Percentiles rank a stretch among this genome's conserved stretches.
Evolutionary conservation across 495 filamentous ascomycete genomes (phyloP).

Genomic region (Penicillium longicatenatum): DNA sequence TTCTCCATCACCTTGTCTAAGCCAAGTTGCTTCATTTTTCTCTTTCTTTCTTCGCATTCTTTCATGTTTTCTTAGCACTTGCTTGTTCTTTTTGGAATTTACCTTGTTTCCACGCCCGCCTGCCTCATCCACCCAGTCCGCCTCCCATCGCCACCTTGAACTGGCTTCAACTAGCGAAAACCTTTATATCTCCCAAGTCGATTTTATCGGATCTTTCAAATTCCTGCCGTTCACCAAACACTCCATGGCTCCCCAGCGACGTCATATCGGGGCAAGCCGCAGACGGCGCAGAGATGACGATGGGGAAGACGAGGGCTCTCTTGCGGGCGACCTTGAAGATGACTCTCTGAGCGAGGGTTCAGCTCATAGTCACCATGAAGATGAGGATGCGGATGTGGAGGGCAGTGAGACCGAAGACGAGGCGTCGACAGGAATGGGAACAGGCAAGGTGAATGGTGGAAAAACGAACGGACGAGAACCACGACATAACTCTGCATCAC

Average conservation of each 20-base stretch:
- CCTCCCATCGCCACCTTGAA: constrained; percentile 6
- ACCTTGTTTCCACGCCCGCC: constrained; percentile 9
- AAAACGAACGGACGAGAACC: constrained; percentile 36
- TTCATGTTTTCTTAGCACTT: constrained; percentile 2
- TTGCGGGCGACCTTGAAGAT: constrained; percentile 70
- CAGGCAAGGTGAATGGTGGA: constrained; percentile 41
- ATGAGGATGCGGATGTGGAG: constrained; percentile 71
- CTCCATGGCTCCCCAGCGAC: constrained; percentile 64
- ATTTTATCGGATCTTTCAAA: not conserved
- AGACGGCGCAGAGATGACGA: constrained; percentile 77
- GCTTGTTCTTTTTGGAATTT: constrained; percentile 3
- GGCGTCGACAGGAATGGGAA: constrained; percentile 45
- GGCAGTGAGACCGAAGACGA: constrained; percentile 76
- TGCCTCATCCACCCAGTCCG: constrained; percentile 7
- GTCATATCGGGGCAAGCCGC: constrained; percentile 73
- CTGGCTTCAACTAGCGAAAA: not conserved
- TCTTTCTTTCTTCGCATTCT: constrained; percentile 4
- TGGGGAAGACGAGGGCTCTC: constrained; percentile 67
- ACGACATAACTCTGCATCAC: constrained; percentile 29
- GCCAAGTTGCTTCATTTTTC: not conserved
- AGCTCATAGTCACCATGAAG: constrained; percentile 70
- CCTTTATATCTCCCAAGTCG: not conserved
- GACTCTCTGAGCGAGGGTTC: constrained; percentile 85
- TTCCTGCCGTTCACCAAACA: not conserved
- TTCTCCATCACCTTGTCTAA: not conserved